A percentile compares a stretch with the other conserved stretches of the same genome.
phyloP scores from a whole-genome alignment of 345 rosid species.

The Lumnitzera littorea region DNA sequence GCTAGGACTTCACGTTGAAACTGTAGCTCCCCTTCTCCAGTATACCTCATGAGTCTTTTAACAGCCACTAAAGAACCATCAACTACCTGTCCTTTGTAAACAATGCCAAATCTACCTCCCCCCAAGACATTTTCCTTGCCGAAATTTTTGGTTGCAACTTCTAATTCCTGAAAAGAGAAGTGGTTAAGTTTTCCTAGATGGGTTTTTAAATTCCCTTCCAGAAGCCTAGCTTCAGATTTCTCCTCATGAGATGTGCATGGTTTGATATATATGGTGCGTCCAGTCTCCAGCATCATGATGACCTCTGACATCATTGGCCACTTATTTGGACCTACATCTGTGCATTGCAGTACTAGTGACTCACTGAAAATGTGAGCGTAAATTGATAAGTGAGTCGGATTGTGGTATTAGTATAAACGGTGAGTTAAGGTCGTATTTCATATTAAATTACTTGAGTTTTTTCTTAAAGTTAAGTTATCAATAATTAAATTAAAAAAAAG shows the following conservation, averaged over 20 bases:
- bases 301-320: constrained; percentile 2
- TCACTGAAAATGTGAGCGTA: no score
- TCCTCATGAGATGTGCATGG: no score
- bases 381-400: no score
- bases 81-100: constrained; percentile 1
- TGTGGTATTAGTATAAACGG: no score
- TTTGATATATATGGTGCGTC: not conserved
- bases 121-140: not conserved
- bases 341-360: not conserved
- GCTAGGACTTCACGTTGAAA: not conserved
- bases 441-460: no score
- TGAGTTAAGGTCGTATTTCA: no score
- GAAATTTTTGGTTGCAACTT: not conserved
- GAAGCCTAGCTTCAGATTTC: no score
- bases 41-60: not conserved
- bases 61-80: constrained; percentile 7
- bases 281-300: not conserved
- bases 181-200: no score
- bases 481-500: no score
- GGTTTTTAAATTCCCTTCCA: no score
- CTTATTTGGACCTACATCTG: not conserved
- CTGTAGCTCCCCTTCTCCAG: not conserved
- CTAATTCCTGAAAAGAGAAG: not conserved
- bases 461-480: no score
- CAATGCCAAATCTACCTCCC: not conserved